These are phyloP conservation scores for Kregervanrija delftensis DNA, from an alignment of 805 yeast species.

Conservation along the genomic window DNA sequence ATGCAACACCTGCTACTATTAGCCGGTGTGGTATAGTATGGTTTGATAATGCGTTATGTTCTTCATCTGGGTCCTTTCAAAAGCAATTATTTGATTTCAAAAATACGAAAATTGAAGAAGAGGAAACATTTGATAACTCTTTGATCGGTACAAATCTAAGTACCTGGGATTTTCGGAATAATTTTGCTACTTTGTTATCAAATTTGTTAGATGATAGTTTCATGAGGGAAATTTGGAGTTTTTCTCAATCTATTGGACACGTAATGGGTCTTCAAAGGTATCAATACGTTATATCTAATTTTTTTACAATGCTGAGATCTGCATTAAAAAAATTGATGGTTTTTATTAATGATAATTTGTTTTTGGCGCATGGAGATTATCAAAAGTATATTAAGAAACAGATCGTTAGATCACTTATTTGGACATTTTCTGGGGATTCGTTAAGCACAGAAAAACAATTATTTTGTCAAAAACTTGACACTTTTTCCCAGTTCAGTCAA, in stretches of 20 bases:
- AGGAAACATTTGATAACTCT: slow-evolving; percentile 3
- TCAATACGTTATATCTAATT: slow-evolving; percentile 16
- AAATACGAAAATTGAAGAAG: slow-evolving; percentile 10
- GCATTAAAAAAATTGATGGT: slow-evolving; percentile 26
- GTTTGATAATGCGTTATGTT: slow-evolving; percentile 36
- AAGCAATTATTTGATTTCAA: slow-evolving; percentile 11
- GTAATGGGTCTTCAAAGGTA: too few species aligned
- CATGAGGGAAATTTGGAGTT: slow-evolving; percentile 17
- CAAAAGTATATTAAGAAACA: slow-evolving; percentile 28
- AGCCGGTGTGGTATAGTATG: slow-evolving; percentile 89
- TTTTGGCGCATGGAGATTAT: slow-evolving; percentile 22
- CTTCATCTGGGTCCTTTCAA: slow-evolving; percentile 6
- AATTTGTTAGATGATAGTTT: slow-evolving; percentile 8
- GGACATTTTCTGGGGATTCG: slow-evolving; percentile 66
- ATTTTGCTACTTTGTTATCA: slow-evolving; percentile 3
- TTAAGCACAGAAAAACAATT: slow-evolving; percentile 28
- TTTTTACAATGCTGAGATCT: slow-evolving; percentile 33
- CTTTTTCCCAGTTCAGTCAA: slow-evolving; percentile 12
- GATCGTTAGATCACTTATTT: slow-evolving; percentile 35
- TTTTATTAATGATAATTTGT: slow-evolving; percentile 16
- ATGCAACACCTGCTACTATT: slow-evolving; percentile 86
- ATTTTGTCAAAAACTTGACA: slow-evolving; percentile 28
- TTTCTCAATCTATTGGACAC: too few species aligned
- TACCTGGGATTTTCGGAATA: slow-evolving; percentile 1
- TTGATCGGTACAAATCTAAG: slow-evolving; percentile 1